These are phyloP conservation scores for Fraxinus anomala DNA, from an alignment of 257 asterid species.

Conservation along the genomic window DNA sequence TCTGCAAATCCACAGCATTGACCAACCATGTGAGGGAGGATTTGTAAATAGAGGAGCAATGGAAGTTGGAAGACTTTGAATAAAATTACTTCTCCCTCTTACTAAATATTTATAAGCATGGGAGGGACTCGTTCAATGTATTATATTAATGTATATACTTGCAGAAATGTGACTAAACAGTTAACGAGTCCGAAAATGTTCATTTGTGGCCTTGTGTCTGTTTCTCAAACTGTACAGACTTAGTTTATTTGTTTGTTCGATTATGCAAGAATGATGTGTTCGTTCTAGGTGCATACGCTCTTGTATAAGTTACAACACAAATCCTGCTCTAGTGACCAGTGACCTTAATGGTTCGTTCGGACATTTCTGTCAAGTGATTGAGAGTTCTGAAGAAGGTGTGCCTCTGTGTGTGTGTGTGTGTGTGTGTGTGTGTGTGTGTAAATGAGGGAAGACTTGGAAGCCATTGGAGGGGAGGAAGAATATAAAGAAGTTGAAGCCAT, in stretches of 20 bases:
- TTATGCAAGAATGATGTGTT: neutral
- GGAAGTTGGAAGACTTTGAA: slow-evolving; percentile 17
- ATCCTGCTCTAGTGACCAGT: slow-evolving; percentile 39
- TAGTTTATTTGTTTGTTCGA: slow-evolving; percentile 23
- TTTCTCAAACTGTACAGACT: slow-evolving; percentile 63
- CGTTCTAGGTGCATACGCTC: neutral
- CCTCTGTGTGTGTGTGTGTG: slow-evolving; percentile 9
- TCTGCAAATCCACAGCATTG: slow-evolving; percentile 75
- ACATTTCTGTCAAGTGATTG: slow-evolving; percentile 14
- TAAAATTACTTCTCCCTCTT: slow-evolving; percentile 26
- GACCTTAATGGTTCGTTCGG: neutral
- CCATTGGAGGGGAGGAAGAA: slow-evolving; percentile 32
- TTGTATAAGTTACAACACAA: slow-evolving; percentile 5
- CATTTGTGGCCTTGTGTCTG: slow-evolving; percentile 22
- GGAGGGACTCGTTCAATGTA: slow-evolving; percentile 44
- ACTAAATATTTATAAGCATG: slow-evolving; percentile 33
- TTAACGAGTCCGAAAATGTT: slow-evolving; percentile 25
- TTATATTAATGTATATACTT: slow-evolving; percentile 63
- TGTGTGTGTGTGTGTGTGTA: neutral
- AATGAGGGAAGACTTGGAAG: slow-evolving; percentile 24
- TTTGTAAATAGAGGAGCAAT: slow-evolving; percentile 30
- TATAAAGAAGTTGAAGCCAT: slow-evolving; percentile 48
- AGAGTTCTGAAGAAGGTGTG: slow-evolving; percentile 23
- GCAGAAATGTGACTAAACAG: slow-evolving; percentile 37
- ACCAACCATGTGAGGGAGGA: slow-evolving; percentile 33